Percentiles rank a stretch among this genome's conserved stretches.
These are phyloP conservation scores for Lichtheimia ornata DNA, from an alignment of 371 early-diverging fungal species.

Conservation along the genomic window DNA sequence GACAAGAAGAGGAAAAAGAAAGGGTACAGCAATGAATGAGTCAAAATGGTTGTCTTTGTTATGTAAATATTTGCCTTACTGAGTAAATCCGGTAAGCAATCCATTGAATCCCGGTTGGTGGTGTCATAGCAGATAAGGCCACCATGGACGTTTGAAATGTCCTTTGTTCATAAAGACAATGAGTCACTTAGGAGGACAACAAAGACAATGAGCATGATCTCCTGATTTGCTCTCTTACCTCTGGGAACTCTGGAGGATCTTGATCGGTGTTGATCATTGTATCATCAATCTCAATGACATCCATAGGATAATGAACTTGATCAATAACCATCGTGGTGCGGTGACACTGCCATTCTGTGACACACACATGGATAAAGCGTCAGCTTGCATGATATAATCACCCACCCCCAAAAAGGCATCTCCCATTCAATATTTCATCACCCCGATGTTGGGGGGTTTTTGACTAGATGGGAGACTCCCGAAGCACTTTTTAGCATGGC, in stretches of 20 bases:
- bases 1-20: slow-evolving; percentile 1
- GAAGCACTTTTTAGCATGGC: too few species aligned
- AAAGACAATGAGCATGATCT: background rate
- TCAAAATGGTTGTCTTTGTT: slow-evolving; percentile 11
- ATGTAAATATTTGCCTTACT: slow-evolving; percentile 28
- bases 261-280: slow-evolving; percentile 21
- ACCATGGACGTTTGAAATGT: slow-evolving; percentile 27
- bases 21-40: slow-evolving; percentile 4
- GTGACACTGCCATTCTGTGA: slow-evolving; percentile 34
- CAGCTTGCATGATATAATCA: too few species aligned
- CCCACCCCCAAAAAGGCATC: too few species aligned
- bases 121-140: slow-evolving; percentile 44
- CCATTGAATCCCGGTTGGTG: slow-evolving; percentile 30
- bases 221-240: slow-evolving; percentile 16
- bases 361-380: too few species aligned
- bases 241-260: slow-evolving; percentile 28
- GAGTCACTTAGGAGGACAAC: background rate
- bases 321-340: slow-evolving; percentile 24
- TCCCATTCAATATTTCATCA: too few species aligned
- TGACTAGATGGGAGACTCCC: too few species aligned
- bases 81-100: slow-evolving; percentile 37
- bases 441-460: too few species aligned
- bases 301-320: slow-evolving; percentile 21
- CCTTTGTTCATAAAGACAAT: slow-evolving; percentile 12
- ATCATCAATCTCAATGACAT: slow-evolving; percentile 32